Evolutionary conservation across 2,329 filamentous ascomycete species (phyloP), one percentile per base, ranked within the genome.

Genomic region (Fusarium keratoplasticum): DNA sequence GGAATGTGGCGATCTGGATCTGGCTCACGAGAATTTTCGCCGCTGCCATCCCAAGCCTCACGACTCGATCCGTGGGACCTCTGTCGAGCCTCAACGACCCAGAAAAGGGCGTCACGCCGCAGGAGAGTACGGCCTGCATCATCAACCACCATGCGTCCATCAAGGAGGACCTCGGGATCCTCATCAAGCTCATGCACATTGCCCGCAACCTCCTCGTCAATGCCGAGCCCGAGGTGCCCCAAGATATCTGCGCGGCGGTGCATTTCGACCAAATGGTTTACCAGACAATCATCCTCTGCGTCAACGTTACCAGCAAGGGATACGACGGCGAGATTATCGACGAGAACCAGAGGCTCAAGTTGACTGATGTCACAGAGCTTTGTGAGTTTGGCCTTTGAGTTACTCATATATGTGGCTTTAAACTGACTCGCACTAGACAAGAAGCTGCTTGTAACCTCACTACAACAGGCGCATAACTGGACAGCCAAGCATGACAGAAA

Each of bases 381-480:
- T 92, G 90, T 91, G 81, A 76, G 89, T 82, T n/a, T 27, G n/a
- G 18, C 33, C 13, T 22, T 47, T 18, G 7, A 22, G 20, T 13
- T 31, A 7, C 10, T 40, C 25, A 2, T 47, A 5, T 42, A 54
- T 10, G 47, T 65, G 18, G 9, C 14, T 36, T 7, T 40, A 13
- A 7, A 61, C 68, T 69, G 47, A 75, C 63, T 47, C 4, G 11
- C 16, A n/a, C 7, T 63, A 92, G 90, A 90, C 80, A 92, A 93
- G 74, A 92, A 92, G 76, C 83, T 93, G 2, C 84, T 93, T 3
- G 90, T 93, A 2, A 92, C 90, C 0, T 89, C 89, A 3, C 81
- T 93, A 14, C 91, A 93, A 76, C 90, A 92, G 79, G 89, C 90
- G 2, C 90, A 92, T 74, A 93, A 93, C 79, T 92, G 91, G 90